Evolutionary conservation across 1,284 basidiomycete genomes (phyloP).

Genomic region (Malassezia brasiliensis): DNA sequence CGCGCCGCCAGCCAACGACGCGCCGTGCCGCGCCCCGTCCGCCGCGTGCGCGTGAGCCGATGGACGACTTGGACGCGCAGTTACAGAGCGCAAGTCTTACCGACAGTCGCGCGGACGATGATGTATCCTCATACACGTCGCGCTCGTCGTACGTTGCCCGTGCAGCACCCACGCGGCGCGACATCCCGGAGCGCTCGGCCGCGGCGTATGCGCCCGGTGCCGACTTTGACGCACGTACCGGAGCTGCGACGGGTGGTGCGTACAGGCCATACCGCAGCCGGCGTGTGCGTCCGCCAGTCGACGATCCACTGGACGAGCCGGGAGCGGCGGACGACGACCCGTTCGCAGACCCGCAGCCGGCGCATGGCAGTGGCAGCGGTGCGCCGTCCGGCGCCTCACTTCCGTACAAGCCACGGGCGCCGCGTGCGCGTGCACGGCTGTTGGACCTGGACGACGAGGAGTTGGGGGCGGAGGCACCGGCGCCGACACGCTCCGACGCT

Average conservation of each 20-base stretch:
- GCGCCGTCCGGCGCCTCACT: background rate
- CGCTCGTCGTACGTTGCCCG: too few species aligned
- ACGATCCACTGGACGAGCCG: background rate
- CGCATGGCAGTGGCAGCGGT: background rate
- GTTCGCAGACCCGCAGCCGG: background rate
- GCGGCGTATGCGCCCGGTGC: too few species aligned
- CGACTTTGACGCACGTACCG: too few species aligned
- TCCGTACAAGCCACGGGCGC: background rate
- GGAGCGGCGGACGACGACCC: constrained; percentile 5
- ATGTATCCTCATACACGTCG: too few species aligned
- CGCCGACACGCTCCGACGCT: too few species aligned
- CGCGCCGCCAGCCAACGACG: constrained; percentile 14
- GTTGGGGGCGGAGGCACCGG: too few species aligned
- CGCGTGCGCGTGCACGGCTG: background rate
- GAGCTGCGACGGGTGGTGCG: too few species aligned
- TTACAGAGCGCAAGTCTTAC: constrained; percentile 20
- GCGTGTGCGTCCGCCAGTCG: background rate
- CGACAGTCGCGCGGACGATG: too few species aligned
- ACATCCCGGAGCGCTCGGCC: too few species aligned
- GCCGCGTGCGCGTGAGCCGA: constrained; percentile 8
- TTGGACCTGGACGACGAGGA: background rate
- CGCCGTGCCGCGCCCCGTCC: constrained; percentile 16
- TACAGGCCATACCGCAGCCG: background rate
- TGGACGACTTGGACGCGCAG: constrained; percentile 38
- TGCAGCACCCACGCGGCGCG: too few species aligned